Evolutionary conservation across 257 asterid genomes (phyloP), one percentile per base, ranked within the genome.

Genomic region (Sherardia arvensis): DNA sequence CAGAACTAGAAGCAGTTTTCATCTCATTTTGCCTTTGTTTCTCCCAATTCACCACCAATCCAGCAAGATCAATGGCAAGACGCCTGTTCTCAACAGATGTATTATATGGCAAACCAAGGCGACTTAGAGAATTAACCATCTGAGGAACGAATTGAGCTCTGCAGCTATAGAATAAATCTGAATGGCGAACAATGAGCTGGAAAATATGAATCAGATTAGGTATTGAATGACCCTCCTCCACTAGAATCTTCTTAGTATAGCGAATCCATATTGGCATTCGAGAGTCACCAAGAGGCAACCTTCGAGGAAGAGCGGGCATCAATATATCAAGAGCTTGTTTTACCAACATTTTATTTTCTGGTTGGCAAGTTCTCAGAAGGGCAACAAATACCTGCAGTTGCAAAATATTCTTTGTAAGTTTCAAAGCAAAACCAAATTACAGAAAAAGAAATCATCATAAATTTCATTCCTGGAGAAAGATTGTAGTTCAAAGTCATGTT

Each of bases 211-310:
- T 93, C 70, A 93, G 90, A 77, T 93, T 93, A 51, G 99, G 97
- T 69, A 90, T 84, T 10, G 99, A 93, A 77, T 93, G 97, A 26
- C 99, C 97, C 80, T 93, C 99, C 85, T 93, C 99, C 32, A 93
- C 99, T 60, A 93, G 85, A 58, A 93, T 93, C 76, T 93, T 93
- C 80, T 90, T 93, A 11, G 99, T 93, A 83, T 93, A 93, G 40
- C 99, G 97, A 79, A 93, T 93, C 99, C 99, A 93, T 71, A 93
- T 93, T 57, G 99, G 97, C 97, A 93, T 93, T 26, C 97, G 99
- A 32, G 96, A 87, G 70, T 93, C 99, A 70, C 99, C 99, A 70
- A 87, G 90, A 20, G 99, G 99, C 74, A 93, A 80, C 78, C 99
- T 85, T 62, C 95, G 88, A 61, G 99, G 99, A 79, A 93, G 96